Evolutionary conservation across 2,329 filamentous ascomycete species (phyloP).

Genomic region (Aspergillus tamarii): DNA sequence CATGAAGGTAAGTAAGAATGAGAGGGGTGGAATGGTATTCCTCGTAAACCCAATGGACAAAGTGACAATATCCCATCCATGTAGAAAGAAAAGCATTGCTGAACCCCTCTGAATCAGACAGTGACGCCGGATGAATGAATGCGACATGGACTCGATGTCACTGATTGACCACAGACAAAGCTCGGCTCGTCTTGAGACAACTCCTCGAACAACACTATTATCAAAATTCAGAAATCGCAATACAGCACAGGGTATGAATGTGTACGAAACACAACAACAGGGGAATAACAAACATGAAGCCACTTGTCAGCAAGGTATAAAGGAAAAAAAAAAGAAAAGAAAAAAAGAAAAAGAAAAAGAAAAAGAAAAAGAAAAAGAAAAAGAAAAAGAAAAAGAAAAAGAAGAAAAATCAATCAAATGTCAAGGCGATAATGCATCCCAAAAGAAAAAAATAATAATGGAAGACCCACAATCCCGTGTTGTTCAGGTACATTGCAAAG

Average conservation of each 20-base stretch:
- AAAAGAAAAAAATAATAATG: constrained; percentile 30
- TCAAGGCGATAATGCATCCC: constrained; percentile 36
- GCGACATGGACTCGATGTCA: constrained; percentile 29
- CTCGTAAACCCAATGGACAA: not conserved
- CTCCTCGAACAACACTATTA: constrained; percentile 13
- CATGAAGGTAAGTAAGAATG: not conserved
- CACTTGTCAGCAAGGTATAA: constrained; percentile 20
- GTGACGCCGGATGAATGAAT: constrained; percentile 31
- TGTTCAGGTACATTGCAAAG: constrained; percentile 28
- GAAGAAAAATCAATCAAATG: constrained; percentile 12
- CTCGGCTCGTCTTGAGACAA: constrained; percentile 7
- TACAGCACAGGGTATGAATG: constrained; percentile 39
- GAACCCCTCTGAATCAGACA: constrained; percentile 32
- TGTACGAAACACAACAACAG: constrained; percentile 16
- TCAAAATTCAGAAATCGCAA: constrained; percentile 20
- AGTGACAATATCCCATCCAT: constrained; percentile 27
- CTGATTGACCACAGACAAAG: constrained; percentile 14
- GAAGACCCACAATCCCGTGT: constrained; percentile 39
- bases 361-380: constrained; percentile 4
- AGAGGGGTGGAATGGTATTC: not conserved
- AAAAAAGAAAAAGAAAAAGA: constrained; percentile 8
- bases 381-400: not conserved
- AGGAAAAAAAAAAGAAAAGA: not conserved
- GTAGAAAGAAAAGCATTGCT: constrained; percentile 28
- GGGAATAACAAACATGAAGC: constrained; percentile 17